These are phyloP conservation scores for Globisporangium barbulae DNA, from an alignment of 352 stramenopile species.

Conservation along the genomic window DNA sequence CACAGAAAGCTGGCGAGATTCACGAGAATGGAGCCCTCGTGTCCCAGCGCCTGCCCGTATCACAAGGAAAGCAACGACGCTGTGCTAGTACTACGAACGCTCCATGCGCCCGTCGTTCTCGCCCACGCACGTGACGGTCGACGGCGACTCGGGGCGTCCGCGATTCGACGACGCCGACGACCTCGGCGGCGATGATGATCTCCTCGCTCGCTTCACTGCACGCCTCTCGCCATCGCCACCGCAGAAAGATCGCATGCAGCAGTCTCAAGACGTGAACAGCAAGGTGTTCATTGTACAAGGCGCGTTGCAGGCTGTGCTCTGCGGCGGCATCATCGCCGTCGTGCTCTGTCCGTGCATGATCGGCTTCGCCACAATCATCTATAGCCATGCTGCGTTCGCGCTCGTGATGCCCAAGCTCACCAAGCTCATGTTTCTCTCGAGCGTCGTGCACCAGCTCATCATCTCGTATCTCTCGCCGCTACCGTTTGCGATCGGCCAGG, in stretches of 20 bases:
- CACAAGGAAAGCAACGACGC: neutral
- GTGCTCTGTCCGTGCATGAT: conserved; percentile 64
- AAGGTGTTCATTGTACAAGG: conserved; percentile 26
- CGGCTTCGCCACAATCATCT: conserved; percentile 95
- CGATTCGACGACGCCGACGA: conserved; percentile 35
- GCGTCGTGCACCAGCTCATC: conserved; percentile 92
- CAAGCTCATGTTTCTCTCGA: conserved; percentile 94
- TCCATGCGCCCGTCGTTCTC: conserved; percentile 50
- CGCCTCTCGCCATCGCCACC: neutral
- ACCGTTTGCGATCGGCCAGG: conserved; percentile 95
- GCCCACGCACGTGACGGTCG: conserved; percentile 35
- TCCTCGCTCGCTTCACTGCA: neutral
- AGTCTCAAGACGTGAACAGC: neutral
- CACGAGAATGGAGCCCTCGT: neutral
- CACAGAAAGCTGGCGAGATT: neutral
- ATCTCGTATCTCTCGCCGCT: conserved; percentile 91
- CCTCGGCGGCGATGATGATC: neutral
- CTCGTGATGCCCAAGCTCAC: conserved; percentile 56
- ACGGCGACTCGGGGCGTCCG: conserved; percentile 25
- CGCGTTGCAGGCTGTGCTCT: conserved; percentile 63
- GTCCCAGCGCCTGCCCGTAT: neutral
- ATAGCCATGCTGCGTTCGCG: conserved; percentile 64
- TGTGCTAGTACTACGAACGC: neutral
- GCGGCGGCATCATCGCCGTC: conserved; percentile 87
- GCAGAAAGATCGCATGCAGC: neutral